Percentiles rank a stretch among this genome's conserved stretches.
phyloP scores from a whole-genome alignment of 2,329 filamentous ascomycete genomes.

The Colletotrichum simmondsii region DNA sequence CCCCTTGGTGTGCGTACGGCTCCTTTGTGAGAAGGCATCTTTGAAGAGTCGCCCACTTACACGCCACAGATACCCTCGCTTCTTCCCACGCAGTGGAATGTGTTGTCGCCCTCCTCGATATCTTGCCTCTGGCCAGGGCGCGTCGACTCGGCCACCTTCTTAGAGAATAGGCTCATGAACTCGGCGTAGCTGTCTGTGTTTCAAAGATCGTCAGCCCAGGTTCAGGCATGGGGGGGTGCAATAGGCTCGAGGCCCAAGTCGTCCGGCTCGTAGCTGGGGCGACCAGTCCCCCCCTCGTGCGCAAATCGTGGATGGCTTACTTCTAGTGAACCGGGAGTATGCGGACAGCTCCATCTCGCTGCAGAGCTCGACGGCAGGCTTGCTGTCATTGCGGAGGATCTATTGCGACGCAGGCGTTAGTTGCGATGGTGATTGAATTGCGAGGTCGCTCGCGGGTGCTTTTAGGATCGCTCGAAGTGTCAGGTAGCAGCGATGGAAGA shows the following conservation, averaged over 20 bases:
- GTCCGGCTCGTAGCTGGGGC: background rate
- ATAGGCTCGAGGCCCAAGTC: background rate
- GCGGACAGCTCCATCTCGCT: constrained; percentile 81
- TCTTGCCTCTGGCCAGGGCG: constrained; percentile 84
- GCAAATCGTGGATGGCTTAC: constrained; percentile 52
- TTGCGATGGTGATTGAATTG: constrained; percentile 2
- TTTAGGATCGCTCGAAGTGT: background rate
- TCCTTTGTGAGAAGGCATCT: background rate
- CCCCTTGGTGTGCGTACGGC: background rate
- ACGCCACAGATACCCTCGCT: constrained; percentile 81
- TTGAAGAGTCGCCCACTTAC: constrained; percentile 17
- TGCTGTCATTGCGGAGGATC: constrained; percentile 84
- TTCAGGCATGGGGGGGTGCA: background rate
- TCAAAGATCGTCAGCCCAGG: constrained; percentile 13
- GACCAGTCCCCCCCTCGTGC: background rate
- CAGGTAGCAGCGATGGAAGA: constrained; percentile 39
- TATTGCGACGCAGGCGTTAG: constrained; percentile 46
- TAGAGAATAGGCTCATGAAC: constrained; percentile 87
- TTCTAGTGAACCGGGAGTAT: constrained; percentile 84
- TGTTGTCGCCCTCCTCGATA: constrained; percentile 84
- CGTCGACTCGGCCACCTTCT: constrained; percentile 89
- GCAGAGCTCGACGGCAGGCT: constrained; percentile 81
- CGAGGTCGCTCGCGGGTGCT: background rate
- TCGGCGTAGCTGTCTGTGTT: constrained; percentile 39
- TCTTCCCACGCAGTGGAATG: constrained; percentile 81